Conservation (phyloP, 345 rosid species). For the Orychophragmus violaceus region DNA sequence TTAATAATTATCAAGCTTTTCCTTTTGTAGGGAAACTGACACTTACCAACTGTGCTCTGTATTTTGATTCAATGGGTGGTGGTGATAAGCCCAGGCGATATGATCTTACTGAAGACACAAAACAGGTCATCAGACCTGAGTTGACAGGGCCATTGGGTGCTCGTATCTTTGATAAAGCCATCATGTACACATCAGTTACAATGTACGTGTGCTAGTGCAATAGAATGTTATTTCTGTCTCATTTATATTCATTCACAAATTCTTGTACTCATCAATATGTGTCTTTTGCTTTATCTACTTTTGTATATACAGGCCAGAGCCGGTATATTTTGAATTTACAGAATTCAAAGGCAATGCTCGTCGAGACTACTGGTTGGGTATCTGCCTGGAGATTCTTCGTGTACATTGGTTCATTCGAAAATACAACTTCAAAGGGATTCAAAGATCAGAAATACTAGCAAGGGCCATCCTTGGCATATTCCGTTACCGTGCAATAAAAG, state of each 20-base stretch:
- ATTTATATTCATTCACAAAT: constrained; percentile 10
- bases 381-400: constrained; percentile 72
- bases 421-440: constrained; percentile 56
- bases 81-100: constrained; percentile 78
- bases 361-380: constrained; percentile 87
- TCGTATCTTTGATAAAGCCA: constrained; percentile 93
- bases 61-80: constrained; percentile 90
- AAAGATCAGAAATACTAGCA: constrained; percentile 62
- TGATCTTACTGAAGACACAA: constrained; percentile 65
- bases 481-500: constrained; percentile 70
- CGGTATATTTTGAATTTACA: constrained; percentile 82
- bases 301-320: constrained; percentile 50
- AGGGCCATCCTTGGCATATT: constrained; percentile 70
- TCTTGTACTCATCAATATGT: background rate
- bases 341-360: constrained; percentile 92
- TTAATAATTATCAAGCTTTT: constrained; percentile 23
- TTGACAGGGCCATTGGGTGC: constrained; percentile 94
- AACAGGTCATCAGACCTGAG: constrained; percentile 91
- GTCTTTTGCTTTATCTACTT: constrained; percentile 9
- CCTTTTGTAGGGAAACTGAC: constrained; percentile 70
- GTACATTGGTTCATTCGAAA: constrained; percentile 65
- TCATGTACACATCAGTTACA: constrained; percentile 74
- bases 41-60: constrained; percentile 71
- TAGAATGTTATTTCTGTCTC: background rate
- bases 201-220: constrained; percentile 47